Evolutionary conservation across 129 eudicot species (phyloP).

Genomic region (Sambucus nigra): DNA sequence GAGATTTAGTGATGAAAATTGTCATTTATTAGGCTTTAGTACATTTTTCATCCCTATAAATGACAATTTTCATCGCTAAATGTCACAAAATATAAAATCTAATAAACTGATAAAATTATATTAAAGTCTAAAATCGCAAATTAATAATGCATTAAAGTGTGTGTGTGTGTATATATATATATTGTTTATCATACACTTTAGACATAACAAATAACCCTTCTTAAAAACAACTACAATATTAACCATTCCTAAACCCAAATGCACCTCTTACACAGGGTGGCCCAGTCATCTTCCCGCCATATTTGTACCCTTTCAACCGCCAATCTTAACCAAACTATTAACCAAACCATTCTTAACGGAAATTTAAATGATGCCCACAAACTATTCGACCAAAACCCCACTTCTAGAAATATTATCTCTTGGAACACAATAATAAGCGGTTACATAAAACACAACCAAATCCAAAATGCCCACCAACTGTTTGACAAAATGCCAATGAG

Average conservation of each 20-base stretch:
- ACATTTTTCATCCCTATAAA: no score
- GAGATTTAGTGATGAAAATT: no score
- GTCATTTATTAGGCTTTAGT: no score
- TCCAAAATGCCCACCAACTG: constrained; percentile 40
- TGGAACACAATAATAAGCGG: constrained; percentile 66
- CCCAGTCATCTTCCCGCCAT: constrained; percentile 12
- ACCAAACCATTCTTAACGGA: constrained; percentile 28
- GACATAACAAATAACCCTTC: no score
- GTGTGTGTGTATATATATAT: no score
- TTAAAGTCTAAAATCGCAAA: neutral
- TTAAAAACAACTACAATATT: no score
- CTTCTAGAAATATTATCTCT: constrained; percentile 24
- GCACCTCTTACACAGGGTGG: neutral
- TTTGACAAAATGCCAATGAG: constrained; percentile 70
- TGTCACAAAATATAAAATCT: no score
- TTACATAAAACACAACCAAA: constrained; percentile 31
- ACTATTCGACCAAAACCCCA: constrained; percentile 43
- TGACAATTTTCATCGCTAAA: no score
- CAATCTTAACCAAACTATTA: constrained; percentile 26
- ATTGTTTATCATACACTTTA: neutral
- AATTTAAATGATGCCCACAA: constrained; percentile 39
- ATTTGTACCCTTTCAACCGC: constrained; percentile 26
- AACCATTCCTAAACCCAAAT: neutral
- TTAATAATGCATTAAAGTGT: neutral
- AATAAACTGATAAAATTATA: no score